Percentiles rank a stretch among this genome's conserved stretches.
phyloP scores from a whole-genome alignment of 495 filamentous ascomycete genomes.

The Pyronema domesticum region DNA sequence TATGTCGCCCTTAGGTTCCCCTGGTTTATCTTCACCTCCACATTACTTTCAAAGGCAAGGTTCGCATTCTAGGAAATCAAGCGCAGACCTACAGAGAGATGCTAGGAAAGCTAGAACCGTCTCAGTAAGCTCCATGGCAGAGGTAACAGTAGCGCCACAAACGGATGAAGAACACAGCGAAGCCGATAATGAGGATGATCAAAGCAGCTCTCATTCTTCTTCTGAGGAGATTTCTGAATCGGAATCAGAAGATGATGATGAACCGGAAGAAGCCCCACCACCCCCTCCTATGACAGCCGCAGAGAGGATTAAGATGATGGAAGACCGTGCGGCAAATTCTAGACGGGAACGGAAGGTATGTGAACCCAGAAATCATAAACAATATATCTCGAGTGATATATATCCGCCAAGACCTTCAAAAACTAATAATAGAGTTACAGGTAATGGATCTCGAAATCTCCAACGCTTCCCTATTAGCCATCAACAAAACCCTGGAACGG shows the following conservation, averaged over 20 bases:
- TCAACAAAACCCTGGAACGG: conserved; percentile 81
- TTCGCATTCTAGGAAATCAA: conserved; percentile 6
- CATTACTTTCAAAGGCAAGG: conserved; percentile 3
- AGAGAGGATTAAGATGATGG: conserved; percentile 20
- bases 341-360: conserved; percentile 63
- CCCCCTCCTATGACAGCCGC: conserved; percentile 11
- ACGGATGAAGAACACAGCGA: not conserved
- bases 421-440: conserved; percentile 11
- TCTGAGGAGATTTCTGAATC: not conserved
- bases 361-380: not conserved
- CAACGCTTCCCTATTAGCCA: conserved; percentile 89
- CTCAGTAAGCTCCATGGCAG: conserved; percentile 21
- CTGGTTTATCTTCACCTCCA: conserved; percentile 1
- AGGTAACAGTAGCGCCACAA: conserved; percentile 9
- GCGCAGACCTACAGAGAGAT: conserved; percentile 11
- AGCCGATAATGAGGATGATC: not conserved
- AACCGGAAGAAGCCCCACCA: conserved; percentile 8
- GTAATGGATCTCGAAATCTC: conserved; percentile 96
- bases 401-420: not conserved
- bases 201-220: too few species aligned
- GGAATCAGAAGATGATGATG: not conserved
- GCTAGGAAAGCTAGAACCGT: conserved; percentile 14
- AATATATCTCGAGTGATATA: not conserved
- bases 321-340: conserved; percentile 49
- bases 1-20: conserved; percentile 14